Evolutionary conservation across 2,329 filamentous ascomycete genomes (phyloP), one percentile per base, ranked within the genome.

Genomic region (Exophiala alcalophila): DNA sequence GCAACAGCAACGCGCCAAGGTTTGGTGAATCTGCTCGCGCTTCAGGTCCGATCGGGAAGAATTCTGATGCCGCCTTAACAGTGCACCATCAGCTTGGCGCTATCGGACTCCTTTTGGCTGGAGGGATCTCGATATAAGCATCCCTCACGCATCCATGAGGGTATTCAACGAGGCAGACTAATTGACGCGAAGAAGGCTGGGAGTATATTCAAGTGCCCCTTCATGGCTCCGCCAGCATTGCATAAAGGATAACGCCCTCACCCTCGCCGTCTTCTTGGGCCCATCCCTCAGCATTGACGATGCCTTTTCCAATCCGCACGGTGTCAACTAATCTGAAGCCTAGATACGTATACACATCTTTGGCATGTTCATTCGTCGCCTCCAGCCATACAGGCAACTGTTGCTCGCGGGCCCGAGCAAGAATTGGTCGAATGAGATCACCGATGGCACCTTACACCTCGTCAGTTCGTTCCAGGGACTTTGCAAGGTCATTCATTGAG

Each of bases 341-440:
- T 10, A 50, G 47, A 25, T 54, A 40, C 23, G 11, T 18, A 37
- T 56, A 56, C n/a, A 56, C 43, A 12, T 49, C 49, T 33, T 39
- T 47, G 3, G 53, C 51, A 23, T 49, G 44, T 12, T 24, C 34
- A 18, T 45, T 50, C 3, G 44, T 50, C 12, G 49, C 44, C 28
- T 54, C 53, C n/a, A 56, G 36, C 51, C 51, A 56, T 10, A 49
- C 44, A n/a, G 52, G 47, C 10, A 54, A 7, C 7, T 34, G 26
- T 6, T 52, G 30, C 15, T 54, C 37, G 4, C 32, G 35, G 9
- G 42, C 49, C 23, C 36, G 47, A n/a, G 45, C 30, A 16, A 54
- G 28, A 27, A 50, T 48, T 4, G 52, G 49, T 14, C 47, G 45
- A n/a, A 54, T 37, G 8, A 54, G 16, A 15, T 29, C 40, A 11